Percentiles rank a stretch among this genome's conserved stretches.
Evolutionary conservation across 345 rosid species (phyloP).

Genomic region (thale cress (Arabidopsis thaliana)): DNA sequence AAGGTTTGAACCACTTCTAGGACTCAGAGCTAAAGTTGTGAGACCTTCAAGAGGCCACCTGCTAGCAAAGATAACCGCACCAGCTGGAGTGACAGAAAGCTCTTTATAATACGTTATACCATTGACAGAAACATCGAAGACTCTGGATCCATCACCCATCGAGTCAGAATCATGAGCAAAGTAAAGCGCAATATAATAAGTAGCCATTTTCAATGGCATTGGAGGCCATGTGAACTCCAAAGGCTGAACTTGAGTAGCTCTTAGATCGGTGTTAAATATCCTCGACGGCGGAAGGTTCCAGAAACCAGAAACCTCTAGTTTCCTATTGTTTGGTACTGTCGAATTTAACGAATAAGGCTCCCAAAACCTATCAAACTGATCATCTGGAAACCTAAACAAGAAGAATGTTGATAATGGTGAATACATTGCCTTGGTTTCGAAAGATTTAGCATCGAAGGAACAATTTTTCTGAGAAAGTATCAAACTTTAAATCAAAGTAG

Average conservation of each 20-base stretch:
- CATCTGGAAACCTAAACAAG: constrained; percentile 75
- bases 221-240: constrained; percentile 80
- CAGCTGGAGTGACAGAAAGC: constrained; percentile 64
- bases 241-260: constrained; percentile 44
- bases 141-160: constrained; percentile 47
- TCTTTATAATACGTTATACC: constrained; percentile 61
- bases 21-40: constrained; percentile 59
- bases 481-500: not conserved
- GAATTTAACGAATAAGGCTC: constrained; percentile 55
- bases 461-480: not conserved
- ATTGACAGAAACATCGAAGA: constrained; percentile 63
- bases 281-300: constrained; percentile 90
- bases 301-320: constrained; percentile 68
- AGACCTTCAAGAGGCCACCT: constrained; percentile 78
- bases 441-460: not conserved
- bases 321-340: constrained; percentile 53
- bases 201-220: constrained; percentile 47
- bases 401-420: not conserved
- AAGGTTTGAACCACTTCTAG: constrained; percentile 58
- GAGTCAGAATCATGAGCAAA: constrained; percentile 68
- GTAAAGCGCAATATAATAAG: constrained; percentile 78
- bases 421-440: not conserved
- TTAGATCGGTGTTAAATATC: constrained; percentile 73
- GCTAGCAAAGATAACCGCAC: constrained; percentile 60
- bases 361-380: constrained; percentile 81